Conservation (phyloP, 164 flowering plant genomes). For the Chloranthus sessilifolius region DNA sequence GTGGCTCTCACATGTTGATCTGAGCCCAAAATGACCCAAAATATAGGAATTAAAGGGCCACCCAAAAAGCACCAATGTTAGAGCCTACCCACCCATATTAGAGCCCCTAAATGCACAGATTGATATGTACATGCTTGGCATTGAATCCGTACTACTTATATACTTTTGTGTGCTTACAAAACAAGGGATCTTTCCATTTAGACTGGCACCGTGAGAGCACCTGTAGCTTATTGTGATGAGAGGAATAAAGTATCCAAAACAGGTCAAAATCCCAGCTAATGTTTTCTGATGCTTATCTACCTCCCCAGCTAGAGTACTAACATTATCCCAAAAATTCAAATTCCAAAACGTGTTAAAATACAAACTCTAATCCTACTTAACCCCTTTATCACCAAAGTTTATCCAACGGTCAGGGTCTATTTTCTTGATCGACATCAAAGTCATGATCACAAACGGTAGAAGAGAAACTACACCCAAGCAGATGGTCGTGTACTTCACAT, state of each 20-base stretch:
- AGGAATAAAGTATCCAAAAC: slow-evolving; percentile 48
- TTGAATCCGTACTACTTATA: no score
- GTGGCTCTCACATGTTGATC: no score
- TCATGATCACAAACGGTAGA: slow-evolving; percentile 59
- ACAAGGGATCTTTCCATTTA: no score
- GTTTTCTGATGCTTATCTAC: slow-evolving; percentile 54
- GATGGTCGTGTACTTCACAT: slow-evolving; percentile 60
- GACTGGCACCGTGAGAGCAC: no score
- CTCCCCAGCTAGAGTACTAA: slow-evolving; percentile 71
- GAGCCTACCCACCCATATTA: no score
- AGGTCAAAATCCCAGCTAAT: slow-evolving; percentile 44
- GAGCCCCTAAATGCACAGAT: no score
- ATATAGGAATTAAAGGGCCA: no score
- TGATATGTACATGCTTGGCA: no score
- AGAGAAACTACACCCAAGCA: slow-evolving; percentile 52
- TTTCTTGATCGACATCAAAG: slow-evolving; percentile 52
- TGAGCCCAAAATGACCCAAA: no score
- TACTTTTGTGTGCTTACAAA: no score
- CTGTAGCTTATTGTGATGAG: no score
- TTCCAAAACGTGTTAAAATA: slow-evolving; percentile 91
- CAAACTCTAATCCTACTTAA: slow-evolving; percentile 60
- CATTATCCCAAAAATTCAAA: slow-evolving; percentile 88
- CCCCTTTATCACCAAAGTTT: slow-evolving; percentile 41
- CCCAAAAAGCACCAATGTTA: no score
- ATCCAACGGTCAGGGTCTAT: slow-evolving; percentile 54